Evolutionary conservation across 352 stramenopile genomes (phyloP).

Genomic region (Pythium rishiriense): DNA sequence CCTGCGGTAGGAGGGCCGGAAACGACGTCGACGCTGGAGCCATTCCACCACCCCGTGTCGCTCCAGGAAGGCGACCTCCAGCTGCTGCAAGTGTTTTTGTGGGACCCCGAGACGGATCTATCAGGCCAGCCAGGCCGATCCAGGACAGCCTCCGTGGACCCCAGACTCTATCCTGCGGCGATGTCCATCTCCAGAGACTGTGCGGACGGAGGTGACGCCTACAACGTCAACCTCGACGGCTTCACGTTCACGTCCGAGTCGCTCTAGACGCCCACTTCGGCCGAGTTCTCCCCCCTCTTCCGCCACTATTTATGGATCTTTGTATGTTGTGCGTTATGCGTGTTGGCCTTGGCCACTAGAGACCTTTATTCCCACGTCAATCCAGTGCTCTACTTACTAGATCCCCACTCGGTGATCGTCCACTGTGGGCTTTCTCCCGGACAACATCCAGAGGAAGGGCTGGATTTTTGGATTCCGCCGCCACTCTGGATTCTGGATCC

Average conservation of each 20-base stretch:
- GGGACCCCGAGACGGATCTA: constrained; percentile 12
- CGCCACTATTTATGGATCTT: no score
- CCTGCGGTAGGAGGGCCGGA: neutral
- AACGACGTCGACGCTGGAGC: constrained; percentile 5
- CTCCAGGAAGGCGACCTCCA: constrained; percentile 26
- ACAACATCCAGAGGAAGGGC: no score
- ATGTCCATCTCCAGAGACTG: neutral
- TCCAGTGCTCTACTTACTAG: no score
- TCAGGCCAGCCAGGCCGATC: neutral
- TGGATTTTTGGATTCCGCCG: neutral
- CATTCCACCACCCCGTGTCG: constrained; percentile 25
- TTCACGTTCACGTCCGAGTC: constrained; percentile 28
- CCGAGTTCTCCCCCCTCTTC: neutral
- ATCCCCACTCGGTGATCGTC: no score
- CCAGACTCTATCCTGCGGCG: neutral
- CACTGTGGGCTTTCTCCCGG: no score
- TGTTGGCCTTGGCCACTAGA: no score
- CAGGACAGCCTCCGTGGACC: neutral
- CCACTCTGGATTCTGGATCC: neutral
- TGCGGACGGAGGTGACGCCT: constrained; percentile 4
- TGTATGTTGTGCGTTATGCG: no score
- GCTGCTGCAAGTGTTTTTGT: constrained; percentile 23
- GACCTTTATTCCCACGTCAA: no score
- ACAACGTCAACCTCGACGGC: constrained; percentile 23
- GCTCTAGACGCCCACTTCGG: neutral